Evolutionary conservation across 1,139 yeast genomes (phyloP), one percentile per base, ranked within the genome.

Genomic region (Suhomyces panamericanus): DNA sequence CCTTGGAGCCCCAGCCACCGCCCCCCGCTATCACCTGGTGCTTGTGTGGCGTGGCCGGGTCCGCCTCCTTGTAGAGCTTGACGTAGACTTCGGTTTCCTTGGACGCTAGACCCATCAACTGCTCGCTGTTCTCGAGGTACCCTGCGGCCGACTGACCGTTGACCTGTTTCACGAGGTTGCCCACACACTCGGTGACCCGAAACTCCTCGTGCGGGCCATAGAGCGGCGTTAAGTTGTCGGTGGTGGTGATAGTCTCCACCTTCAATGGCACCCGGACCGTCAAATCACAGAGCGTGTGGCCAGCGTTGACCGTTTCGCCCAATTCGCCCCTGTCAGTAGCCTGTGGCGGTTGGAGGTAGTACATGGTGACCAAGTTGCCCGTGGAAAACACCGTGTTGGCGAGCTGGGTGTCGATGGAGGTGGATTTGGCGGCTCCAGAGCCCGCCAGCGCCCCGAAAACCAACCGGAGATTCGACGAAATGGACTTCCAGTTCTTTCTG

Each of bases 1-100:
- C 79, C 46, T 82, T 75, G 30, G 82, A 75, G 1, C 85, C 84
- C 87, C 87, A 82, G 10, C 80, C 78, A 2, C 87, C 87, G 4
- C 87, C 87, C 1, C 80, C 80, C 6, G 87, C 87, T 32, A 80
- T 73, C 15, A 82, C 83, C 54, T 78, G 74, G 56, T 66, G 69
- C 44, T 70, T 57, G 36, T 54, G 52, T 5, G 54, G 53, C 11
- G 39, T 48, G 7, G 39, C 22, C 2, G 50, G 49, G 6, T 56
- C 55, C 8, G 52, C 54, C 7, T 50, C 48, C 16, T 56, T 57
- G 42, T 55, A 57, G 13, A 72, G 39, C 49, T 69, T 72, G 29
- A 70, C 77, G 55, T 68, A 79, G 4, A 80, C 83, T 50, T 71
- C 67, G 35, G 81, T 60, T 45, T 66, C 75, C 53, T 77, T 77